Percentiles rank a stretch among this genome's conserved stretches.
Evolutionary conservation across 2,329 filamentous ascomycete genomes (phyloP).

Genomic region (Dactylonectria macrodidyma): DNA sequence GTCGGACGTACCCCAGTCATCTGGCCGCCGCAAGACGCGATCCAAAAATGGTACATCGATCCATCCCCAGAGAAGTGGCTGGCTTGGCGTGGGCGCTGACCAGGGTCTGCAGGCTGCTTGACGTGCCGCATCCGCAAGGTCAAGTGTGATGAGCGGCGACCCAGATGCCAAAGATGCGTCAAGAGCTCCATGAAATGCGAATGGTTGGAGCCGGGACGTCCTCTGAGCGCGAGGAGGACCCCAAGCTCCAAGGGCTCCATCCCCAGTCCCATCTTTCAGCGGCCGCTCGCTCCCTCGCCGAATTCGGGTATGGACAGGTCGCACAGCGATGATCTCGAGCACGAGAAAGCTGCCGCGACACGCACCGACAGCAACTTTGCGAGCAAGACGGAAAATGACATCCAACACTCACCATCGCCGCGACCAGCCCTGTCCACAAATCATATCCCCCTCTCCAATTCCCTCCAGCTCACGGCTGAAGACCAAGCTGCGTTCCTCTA

Average conservation of each 20-base stretch:
- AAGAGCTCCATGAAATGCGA: constrained; percentile 39
- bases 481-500: constrained; percentile 37
- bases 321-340: neutral
- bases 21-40: constrained; percentile 35
- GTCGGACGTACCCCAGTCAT: constrained; percentile 14
- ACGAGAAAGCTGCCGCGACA: neutral
- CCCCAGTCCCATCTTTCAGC: constrained; percentile 5
- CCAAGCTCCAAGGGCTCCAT: neutral
- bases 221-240: constrained; percentile 29
- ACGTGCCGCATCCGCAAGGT: constrained; percentile 45
- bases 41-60: constrained; percentile 41
- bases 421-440: constrained; percentile 19
- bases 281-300: constrained; percentile 19
- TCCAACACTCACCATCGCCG: constrained; percentile 1
- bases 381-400: neutral
- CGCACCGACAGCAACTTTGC: neutral
- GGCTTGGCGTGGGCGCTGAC: neutral
- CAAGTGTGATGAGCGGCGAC: constrained; percentile 41
- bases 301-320: neutral
- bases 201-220: constrained; percentile 36
- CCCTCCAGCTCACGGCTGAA: constrained; percentile 28
- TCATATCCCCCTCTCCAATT: constrained; percentile 37
- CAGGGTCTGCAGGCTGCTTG: constrained; percentile 29
- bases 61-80: neutral
- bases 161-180: constrained; percentile 37